These are phyloP conservation scores for Psidium friedrichsthalianum DNA, from an alignment of 345 rosid species.

Conservation along the genomic window DNA sequence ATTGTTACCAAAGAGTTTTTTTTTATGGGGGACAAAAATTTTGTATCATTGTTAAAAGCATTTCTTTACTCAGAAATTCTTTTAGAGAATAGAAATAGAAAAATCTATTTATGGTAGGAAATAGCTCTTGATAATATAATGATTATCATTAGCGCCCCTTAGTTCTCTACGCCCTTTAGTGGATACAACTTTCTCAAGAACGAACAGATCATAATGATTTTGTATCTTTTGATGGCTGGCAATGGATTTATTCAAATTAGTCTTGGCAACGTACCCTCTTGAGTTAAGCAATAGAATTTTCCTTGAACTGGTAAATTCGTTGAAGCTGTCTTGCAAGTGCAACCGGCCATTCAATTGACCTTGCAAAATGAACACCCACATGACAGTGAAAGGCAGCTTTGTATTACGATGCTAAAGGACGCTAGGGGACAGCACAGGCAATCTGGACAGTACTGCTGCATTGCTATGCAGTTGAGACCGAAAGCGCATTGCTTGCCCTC, in stretches of 20 bases:
- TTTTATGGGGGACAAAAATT: no score
- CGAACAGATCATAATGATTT: neutral
- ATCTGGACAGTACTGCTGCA: neutral
- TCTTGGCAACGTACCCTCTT: neutral
- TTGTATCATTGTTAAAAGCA: no score
- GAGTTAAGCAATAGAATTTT: neutral
- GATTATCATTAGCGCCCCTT: no score
- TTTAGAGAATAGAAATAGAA: no score
- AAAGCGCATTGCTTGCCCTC: neutral
- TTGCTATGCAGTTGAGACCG: neutral
- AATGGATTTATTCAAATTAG: neutral
- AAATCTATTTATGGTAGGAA: no score
- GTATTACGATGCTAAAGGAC: neutral
- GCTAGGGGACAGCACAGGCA: neutral
- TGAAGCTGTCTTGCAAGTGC: neutral
- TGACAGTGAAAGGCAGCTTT: neutral
- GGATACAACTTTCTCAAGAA: neutral
- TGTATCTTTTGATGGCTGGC: neutral
- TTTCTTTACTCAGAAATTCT: no score
- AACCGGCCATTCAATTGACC: neutral
- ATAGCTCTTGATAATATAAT: no score
- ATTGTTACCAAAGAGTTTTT: no score
- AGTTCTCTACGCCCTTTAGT: neutral
- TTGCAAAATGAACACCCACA: neutral
- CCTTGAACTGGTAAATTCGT: neutral